These are phyloP conservation scores for Amorphotheca resinae DNA, from an alignment of 495 filamentous ascomycete genomes.

Conservation along the genomic window DNA sequence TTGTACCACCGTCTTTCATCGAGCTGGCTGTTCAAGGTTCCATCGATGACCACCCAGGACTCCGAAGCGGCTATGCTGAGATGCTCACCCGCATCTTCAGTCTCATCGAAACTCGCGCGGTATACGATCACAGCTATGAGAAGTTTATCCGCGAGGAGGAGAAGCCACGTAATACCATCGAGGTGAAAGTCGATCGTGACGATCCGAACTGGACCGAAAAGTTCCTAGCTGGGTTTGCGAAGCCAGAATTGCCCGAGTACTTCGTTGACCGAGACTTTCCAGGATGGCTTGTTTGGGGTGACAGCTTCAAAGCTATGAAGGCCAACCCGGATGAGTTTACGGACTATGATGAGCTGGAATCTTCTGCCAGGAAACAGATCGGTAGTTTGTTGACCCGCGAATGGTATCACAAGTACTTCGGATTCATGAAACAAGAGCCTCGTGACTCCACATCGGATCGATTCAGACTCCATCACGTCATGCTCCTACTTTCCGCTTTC, in stretches of 20 bases:
- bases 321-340: slow-evolving; percentile 56
- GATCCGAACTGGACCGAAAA: slow-evolving; percentile 67
- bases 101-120: slow-evolving; percentile 70
- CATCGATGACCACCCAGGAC: slow-evolving; percentile 78
- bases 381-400: slow-evolving; percentile 64
- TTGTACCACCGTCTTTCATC: slow-evolving; percentile 68
- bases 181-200: slow-evolving; percentile 54
- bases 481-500: slow-evolving; percentile 78
- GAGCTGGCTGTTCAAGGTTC: slow-evolving; percentile 75
- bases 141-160: slow-evolving; percentile 73
- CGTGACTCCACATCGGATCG: slow-evolving; percentile 71
- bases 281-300: slow-evolving; percentile 94
- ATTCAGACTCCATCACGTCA: slow-evolving; percentile 75
- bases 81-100: slow-evolving; percentile 71
- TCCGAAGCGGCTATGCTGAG: slow-evolving; percentile 69
- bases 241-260: slow-evolving; percentile 63
- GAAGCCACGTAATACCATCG: slow-evolving; percentile 58
- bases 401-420: slow-evolving; percentile 84
- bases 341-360: slow-evolving; percentile 76
- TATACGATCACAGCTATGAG: slow-evolving; percentile 73
- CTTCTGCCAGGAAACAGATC: slow-evolving; percentile 62
- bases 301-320: slow-evolving; percentile 65
- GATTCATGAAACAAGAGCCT: slow-evolving; percentile 92
- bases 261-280: slow-evolving; percentile 87
- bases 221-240: slow-evolving; percentile 65